A percentile compares a stretch with the other conserved stretches of the same genome.
phyloP scores from a whole-genome alignment of 495 filamentous ascomycete genomes.

The Friedmanniomyces endolithicus region DNA sequence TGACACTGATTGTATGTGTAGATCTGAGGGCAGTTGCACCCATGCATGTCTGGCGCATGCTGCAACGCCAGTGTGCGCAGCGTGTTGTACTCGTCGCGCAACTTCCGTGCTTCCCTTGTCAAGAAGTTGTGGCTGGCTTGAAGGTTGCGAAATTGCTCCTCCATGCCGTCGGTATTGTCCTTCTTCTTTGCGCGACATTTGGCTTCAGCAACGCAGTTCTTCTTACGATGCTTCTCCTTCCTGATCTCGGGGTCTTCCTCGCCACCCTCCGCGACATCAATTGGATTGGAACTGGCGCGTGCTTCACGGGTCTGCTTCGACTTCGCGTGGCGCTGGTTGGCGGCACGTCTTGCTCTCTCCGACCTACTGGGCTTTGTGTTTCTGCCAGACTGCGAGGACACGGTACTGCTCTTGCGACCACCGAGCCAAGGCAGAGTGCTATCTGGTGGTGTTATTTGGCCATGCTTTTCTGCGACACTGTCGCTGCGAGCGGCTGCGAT shows the following conservation, averaged over 20 bases:
- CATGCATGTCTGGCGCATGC: conserved; percentile 27
- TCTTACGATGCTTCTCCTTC: conserved; percentile 49
- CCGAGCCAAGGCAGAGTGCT: neutral
- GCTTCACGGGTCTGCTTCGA: conserved; percentile 1
- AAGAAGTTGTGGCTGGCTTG: conserved; percentile 25
- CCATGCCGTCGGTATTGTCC: conserved; percentile 31
- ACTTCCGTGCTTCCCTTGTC: conserved; percentile 31
- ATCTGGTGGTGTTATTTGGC: conserved; percentile 20
- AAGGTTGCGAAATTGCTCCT: conserved; percentile 20
- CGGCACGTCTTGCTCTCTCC: conserved; percentile 16
- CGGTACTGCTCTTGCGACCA: neutral
- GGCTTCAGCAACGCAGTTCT: conserved; percentile 71
- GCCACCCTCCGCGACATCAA: neutral
- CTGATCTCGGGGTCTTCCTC: conserved; percentile 9
- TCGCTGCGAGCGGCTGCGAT: conserved; percentile 5
- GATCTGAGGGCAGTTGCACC: conserved; percentile 27
- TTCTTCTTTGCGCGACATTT: conserved; percentile 88
- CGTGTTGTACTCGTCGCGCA: conserved; percentile 31
- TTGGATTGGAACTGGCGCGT: neutral
- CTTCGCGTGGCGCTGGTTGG: conserved; percentile 15
- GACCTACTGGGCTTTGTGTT: conserved; percentile 1
- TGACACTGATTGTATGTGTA: conserved; percentile 13
- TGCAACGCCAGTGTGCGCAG: conserved; percentile 5
- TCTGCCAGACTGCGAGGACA: neutral
- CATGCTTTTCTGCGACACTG: conserved; percentile 7